Conservation (phyloP, 495 filamentous ascomycete species). For the Pyrenopolyporus hunteri region DNA sequence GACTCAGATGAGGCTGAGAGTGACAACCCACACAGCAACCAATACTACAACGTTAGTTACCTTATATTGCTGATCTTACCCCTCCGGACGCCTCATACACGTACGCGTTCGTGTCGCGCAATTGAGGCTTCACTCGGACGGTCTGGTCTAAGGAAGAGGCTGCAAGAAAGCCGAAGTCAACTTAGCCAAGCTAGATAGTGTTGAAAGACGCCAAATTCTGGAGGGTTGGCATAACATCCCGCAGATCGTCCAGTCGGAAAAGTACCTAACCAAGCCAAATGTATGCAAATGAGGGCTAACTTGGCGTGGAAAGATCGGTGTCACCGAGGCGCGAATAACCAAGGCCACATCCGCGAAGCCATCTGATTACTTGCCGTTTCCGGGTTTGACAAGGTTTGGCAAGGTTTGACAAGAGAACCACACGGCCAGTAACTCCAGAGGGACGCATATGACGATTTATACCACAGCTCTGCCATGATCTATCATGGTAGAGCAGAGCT, state of each 20-base stretch:
- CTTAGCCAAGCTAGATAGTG: conserved; percentile 15
- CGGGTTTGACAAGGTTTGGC: conserved; percentile 6
- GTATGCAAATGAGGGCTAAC: not conserved
- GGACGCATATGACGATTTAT: conserved; percentile 14
- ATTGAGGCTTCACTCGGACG: conserved; percentile 23
- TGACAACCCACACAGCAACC: conserved; percentile 24
- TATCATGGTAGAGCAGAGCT: conserved; percentile 15
- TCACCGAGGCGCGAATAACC: conserved; percentile 18
- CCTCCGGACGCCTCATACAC: conserved; percentile 3
- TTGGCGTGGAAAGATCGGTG: conserved; percentile 14
- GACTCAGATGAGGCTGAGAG: conserved; percentile 37
- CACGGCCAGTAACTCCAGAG: conserved; percentile 13
- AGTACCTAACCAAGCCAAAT: not conserved
- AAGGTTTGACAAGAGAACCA: too few species aligned
- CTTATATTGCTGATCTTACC: conserved; percentile 34
- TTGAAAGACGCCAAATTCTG: conserved; percentile 10
- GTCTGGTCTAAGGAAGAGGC: conserved; percentile 13
- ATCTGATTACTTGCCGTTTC: conserved; percentile 17
- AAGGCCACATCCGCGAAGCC: conserved; percentile 5
- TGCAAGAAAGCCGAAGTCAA: not conserved
- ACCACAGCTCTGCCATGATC: not conserved
- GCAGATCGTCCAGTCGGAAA: conserved; percentile 24
- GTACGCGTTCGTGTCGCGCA: conserved; percentile 23
- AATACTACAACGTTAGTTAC: conserved; percentile 37
- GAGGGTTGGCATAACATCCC: conserved; percentile 10